Evolutionary conservation across 2,329 filamentous ascomycete species (phyloP).

Genomic region (Calonectria multiphialidica): DNA sequence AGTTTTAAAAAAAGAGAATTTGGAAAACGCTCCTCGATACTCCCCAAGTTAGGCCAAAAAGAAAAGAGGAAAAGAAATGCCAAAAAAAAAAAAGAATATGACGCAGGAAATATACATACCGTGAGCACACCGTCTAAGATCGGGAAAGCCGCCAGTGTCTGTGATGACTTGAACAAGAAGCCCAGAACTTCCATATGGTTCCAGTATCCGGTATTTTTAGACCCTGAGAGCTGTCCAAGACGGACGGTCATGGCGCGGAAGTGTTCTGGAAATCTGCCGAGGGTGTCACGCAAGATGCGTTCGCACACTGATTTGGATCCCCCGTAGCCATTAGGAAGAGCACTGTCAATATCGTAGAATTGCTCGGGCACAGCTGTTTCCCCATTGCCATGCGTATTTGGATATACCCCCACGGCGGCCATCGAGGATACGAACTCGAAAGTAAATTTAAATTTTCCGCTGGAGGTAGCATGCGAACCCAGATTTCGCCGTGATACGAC

Average conservation of each 20-base stretch:
- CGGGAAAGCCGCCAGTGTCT: neutral
- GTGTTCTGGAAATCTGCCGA: conserved; percentile 53
- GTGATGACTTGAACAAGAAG: conserved; percentile 5
- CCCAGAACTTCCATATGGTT: neutral
- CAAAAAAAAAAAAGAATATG: no score
- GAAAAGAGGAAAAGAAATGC: no score
- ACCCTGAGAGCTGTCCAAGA: conserved; percentile 65
- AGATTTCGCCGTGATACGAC: conserved; percentile 33
- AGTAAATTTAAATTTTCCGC: conserved; percentile 24
- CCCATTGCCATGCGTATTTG: conserved; percentile 21
- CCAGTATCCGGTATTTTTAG: neutral
- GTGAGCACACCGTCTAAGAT: no score
- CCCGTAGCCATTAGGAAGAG: conserved; percentile 46
- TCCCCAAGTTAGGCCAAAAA: no score
- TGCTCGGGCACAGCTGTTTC: conserved; percentile 56
- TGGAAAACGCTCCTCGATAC: no score
- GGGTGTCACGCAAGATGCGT: conserved; percentile 59
- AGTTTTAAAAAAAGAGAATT: no score
- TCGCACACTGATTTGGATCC: conserved; percentile 15
- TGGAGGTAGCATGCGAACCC: neutral
- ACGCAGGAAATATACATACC: no score
- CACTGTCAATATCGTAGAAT: conserved; percentile 50
- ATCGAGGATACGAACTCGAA: conserved; percentile 60
- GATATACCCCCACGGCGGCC: conserved; percentile 47
- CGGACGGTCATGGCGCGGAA: conserved; percentile 61